These are phyloP conservation scores for Stemphylium lycopersici DNA, from an alignment of 2,329 filamentous ascomycete genomes.

Conservation along the genomic window DNA sequence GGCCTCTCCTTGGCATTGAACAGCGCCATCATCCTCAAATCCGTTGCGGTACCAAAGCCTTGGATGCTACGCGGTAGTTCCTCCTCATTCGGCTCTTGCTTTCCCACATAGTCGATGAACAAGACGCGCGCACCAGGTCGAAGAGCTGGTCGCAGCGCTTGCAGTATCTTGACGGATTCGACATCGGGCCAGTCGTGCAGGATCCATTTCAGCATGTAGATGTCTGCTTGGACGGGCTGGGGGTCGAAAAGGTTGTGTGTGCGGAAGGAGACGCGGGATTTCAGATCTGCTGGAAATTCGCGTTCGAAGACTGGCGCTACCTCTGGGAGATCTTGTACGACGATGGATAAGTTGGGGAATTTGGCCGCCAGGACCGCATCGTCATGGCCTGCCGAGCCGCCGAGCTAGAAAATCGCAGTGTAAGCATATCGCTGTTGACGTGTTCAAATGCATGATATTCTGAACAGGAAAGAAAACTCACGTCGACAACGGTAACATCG, in stretches of 20 bases:
- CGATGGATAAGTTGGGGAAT: constrained; percentile 37
- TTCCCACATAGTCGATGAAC: constrained; percentile 47
- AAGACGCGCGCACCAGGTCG: constrained; percentile 61
- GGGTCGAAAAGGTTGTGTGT: constrained; percentile 65
- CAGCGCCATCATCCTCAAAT: constrained; percentile 59
- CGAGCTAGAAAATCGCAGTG: constrained; percentile 23
- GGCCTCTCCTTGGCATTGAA: constrained; percentile 58
- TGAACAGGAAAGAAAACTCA: constrained; percentile 13
- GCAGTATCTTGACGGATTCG: constrained; percentile 45
- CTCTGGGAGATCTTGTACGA: constrained; percentile 41
- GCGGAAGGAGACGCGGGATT: constrained; percentile 45
- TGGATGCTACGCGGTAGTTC: constrained; percentile 32
- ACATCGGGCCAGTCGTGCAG: constrained; percentile 67
- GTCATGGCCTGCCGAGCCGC: constrained; percentile 42
- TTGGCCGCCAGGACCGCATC: constrained; percentile 33
- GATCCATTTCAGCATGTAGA: constrained; percentile 66
- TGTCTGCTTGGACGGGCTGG: constrained; percentile 59
- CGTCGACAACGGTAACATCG: constrained; percentile 34
- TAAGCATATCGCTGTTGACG: not conserved
- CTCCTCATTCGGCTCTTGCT: constrained; percentile 34
- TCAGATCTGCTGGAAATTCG: constrained; percentile 30
- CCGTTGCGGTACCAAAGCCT: constrained; percentile 46
- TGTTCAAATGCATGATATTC: not conserved
- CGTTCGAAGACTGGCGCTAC: constrained; percentile 31
- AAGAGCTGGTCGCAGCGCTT: constrained; percentile 60